A percentile compares a stretch with the other conserved stretches of the same genome.
phyloP scores from a whole-genome alignment of 257 asterid species.

The Pogostemon cablin region DNA sequence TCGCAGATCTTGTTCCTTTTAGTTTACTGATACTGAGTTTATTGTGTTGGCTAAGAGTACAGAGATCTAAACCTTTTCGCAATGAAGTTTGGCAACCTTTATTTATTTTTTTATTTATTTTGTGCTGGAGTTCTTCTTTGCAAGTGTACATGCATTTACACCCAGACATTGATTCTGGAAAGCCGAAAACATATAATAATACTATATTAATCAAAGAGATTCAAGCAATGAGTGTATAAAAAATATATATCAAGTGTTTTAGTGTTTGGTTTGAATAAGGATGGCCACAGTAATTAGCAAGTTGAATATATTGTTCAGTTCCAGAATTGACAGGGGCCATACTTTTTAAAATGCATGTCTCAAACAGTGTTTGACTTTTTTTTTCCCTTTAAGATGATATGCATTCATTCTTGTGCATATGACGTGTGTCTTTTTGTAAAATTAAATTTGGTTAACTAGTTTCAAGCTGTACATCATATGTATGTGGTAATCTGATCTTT shows the following conservation, averaged over 20 bases:
- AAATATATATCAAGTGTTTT: too few species aligned
- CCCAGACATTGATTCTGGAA: constrained; percentile 7
- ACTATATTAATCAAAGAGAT: too few species aligned
- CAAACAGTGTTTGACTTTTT: too few species aligned
- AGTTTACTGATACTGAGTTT: neutral
- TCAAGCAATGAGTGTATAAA: too few species aligned
- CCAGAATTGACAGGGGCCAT: neutral
- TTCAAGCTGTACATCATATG: too few species aligned
- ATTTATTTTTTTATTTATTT: neutral
- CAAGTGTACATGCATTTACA: constrained; percentile 7
- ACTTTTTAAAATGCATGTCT: neutral
- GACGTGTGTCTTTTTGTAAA: too few species aligned
- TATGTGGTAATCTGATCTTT: neutral
- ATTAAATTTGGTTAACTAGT: too few species aligned
- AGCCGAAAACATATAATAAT: neutral
- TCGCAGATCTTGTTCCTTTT: constrained; percentile 38
- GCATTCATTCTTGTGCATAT: too few species aligned
- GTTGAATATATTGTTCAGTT: neutral
- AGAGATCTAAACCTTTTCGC: constrained; percentile 18
- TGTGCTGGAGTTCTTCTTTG: constrained; percentile 9
- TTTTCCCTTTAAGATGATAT: too few species aligned
- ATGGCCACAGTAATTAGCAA: neutral
- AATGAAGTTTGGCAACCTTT: constrained; percentile 4
- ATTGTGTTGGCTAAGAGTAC: neutral
- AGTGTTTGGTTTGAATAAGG: neutral